phyloP scores from a whole-genome alignment of 2,329 filamentous ascomycete species.

The Claviceps paspali region DNA sequence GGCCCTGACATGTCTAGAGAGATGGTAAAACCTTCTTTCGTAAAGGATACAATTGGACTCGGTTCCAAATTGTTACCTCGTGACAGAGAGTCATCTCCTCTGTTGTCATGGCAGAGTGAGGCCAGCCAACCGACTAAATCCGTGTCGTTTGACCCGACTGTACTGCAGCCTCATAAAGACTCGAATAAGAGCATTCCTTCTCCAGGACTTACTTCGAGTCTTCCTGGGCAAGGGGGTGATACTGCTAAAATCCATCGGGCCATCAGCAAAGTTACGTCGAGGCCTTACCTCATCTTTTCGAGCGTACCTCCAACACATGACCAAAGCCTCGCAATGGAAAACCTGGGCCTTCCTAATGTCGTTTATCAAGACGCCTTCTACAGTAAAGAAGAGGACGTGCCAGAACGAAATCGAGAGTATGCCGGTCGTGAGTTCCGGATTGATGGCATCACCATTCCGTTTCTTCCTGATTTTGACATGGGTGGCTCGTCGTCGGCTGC shows the following conservation, averaged over 20 bases:
- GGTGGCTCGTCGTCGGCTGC: conserved; percentile 39
- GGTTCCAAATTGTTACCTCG: background rate
- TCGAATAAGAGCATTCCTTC: background rate
- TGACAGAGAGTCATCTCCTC: background rate
- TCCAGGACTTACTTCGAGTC: background rate
- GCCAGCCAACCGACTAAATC: conserved; percentile 9
- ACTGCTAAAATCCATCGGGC: conserved; percentile 2
- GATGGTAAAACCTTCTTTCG: background rate
- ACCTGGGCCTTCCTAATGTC: conserved; percentile 37
- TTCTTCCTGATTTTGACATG: conserved; percentile 63
- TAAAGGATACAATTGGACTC: background rate
- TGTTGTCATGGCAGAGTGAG: conserved; percentile 29
- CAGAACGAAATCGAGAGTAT: conserved; percentile 63
- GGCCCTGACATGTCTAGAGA: background rate
- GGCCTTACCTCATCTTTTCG: conserved; percentile 11
- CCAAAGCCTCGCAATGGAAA: conserved; percentile 11
- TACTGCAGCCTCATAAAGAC: background rate
- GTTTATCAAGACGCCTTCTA: conserved; percentile 82
- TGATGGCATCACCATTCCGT: conserved; percentile 59
- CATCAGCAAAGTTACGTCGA: background rate
- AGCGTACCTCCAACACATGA: conserved; percentile 13
- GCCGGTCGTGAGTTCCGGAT: conserved; percentile 75
- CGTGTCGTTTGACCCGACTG: background rate
- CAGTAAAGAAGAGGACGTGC: conserved; percentile 69
- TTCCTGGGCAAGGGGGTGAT: conserved; percentile 2